Conservation (phyloP, 306 rosid genomes). For the Medicago arabica region DNA sequence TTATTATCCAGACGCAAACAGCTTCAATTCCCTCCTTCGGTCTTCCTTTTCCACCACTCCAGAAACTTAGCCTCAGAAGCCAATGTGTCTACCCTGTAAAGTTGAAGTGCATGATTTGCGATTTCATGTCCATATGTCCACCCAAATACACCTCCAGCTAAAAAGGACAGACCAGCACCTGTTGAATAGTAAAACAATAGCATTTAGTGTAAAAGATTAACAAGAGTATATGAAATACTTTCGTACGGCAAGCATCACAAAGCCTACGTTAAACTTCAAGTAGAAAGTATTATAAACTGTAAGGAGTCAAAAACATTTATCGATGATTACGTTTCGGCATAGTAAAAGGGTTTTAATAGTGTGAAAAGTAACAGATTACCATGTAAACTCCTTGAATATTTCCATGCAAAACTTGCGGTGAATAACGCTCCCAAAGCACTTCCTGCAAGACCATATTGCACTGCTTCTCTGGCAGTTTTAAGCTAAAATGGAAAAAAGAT, state of each 20-base stretch:
- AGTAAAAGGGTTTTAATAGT: constrained; percentile 11
- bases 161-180: constrained; percentile 79
- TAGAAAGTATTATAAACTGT: constrained; percentile 15
- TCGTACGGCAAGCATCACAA: neutral
- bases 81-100: constrained; percentile 81
- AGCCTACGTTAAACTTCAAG: constrained; percentile 1
- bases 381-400: constrained; percentile 83
- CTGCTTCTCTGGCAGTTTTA: constrained; percentile 75
- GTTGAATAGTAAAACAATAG: constrained; percentile 34
- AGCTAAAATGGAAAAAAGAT: constrained; percentile 55
- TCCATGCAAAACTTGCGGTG: constrained; percentile 79
- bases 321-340: constrained; percentile 1
- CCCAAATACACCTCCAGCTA: constrained; percentile 78
- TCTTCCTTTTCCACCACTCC: constrained; percentile 82
- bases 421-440: constrained; percentile 74
- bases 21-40: constrained; percentile 49
- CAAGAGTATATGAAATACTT: constrained; percentile 21
- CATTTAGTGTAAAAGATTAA: constrained; percentile 25
- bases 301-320: neutral
- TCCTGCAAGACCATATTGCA: constrained; percentile 64
- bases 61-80: constrained; percentile 78
- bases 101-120: constrained; percentile 77
- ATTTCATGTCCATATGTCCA: constrained; percentile 66
- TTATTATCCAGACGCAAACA: constrained; percentile 24
- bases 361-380: constrained; percentile 52